Conservation (phyloP, 257 asterid genomes). For the Solanum lignicaule region DNA sequence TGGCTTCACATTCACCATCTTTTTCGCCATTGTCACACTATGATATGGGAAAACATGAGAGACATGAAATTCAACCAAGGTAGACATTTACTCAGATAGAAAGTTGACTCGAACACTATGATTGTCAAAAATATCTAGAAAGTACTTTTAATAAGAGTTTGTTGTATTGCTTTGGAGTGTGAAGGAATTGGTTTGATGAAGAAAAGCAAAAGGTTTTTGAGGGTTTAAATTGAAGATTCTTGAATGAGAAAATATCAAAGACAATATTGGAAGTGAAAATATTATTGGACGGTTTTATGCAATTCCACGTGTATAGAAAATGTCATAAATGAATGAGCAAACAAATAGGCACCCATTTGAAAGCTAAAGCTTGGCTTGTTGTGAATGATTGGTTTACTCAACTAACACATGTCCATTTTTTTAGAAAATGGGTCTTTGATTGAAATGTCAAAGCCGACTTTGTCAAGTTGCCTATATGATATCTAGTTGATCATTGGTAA, state of each 20-base stretch:
- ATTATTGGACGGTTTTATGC: neutral
- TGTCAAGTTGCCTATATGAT: too few relatives aligned
- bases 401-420: neutral
- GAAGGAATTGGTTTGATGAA: neutral
- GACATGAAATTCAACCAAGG: neutral
- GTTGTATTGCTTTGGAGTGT: neutral
- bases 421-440: neutral
- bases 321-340: neutral
- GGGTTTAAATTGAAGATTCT: conserved; percentile 6
- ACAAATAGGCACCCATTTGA: neutral
- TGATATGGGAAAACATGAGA: neutral
- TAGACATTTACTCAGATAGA: neutral
- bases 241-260: conserved; percentile 16
- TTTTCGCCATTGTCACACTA: conserved; percentile 22
- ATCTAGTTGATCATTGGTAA: fast-evolving
- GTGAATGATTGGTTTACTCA: neutral
- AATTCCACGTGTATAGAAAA: conserved; percentile 20
- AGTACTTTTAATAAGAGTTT: neutral
- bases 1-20: neutral
- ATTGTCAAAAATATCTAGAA: neutral
- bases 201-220: neutral
- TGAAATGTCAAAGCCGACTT: neutral
- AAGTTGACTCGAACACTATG: neutral
- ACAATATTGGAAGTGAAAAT: neutral
- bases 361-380: neutral